Percentiles rank a stretch among this genome's conserved stretches.
phyloP scores from a whole-genome alignment of 108 stramenopile genomes.

The Discostella stelligeroides region DNA sequence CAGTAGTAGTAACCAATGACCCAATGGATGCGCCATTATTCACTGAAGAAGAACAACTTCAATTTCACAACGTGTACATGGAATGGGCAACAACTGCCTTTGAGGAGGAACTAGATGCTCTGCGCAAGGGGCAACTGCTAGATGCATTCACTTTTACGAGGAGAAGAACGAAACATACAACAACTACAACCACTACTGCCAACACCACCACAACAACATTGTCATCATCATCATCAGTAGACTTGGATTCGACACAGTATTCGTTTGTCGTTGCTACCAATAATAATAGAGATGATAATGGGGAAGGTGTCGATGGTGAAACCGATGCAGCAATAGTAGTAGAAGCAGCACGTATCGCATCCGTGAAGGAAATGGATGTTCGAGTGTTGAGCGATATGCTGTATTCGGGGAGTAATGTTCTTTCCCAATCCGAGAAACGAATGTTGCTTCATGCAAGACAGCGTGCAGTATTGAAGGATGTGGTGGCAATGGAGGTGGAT shows the following conservation, averaged over 20 bases:
- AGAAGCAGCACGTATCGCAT: not conserved
- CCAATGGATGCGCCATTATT: slow-evolving; percentile 2
- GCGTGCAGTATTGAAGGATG: slow-evolving; percentile 4
- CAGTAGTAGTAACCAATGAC: not conserved
- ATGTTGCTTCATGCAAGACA: slow-evolving; percentile 30
- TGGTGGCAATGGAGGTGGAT: not conserved
- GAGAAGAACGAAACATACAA: not conserved
- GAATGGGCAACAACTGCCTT: slow-evolving; percentile 48
- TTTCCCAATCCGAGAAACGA: slow-evolving; percentile 17
- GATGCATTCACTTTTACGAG: slow-evolving; percentile 1
- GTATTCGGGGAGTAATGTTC: slow-evolving; percentile 17
- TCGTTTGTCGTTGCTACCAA: slow-evolving; percentile 19
- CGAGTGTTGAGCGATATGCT: slow-evolving; percentile 39
- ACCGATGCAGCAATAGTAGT: not conserved
- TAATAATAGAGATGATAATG: not conserved
- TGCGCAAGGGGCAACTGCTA: slow-evolving; percentile 34
- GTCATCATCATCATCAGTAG: not conserved
- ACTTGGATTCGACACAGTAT: slow-evolving; percentile 38
- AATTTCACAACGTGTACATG: slow-evolving; percentile 35
- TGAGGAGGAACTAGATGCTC: slow-evolving; percentile 38
- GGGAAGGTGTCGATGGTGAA: not conserved
- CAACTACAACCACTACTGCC: not conserved
- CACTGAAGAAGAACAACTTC: slow-evolving; percentile 21
- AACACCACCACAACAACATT: not conserved
- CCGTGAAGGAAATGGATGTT: slow-evolving; percentile 33